phyloP scores from a whole-genome alignment of 2,329 filamentous ascomycete genomes.

The Aureobasidium namibiae region DNA sequence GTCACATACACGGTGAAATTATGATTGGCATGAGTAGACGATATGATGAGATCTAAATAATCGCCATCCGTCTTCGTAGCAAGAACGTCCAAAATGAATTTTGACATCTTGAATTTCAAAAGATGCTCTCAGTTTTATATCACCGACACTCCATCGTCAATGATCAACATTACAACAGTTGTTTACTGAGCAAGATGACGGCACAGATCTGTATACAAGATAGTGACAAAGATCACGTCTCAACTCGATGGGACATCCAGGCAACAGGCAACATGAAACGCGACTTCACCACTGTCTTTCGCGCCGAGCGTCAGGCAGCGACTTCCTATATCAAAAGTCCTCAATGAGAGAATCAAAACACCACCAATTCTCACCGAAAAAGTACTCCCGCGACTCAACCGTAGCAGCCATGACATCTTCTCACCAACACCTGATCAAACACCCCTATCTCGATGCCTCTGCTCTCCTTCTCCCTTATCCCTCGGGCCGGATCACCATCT shows the following conservation, averaged over 20 bases:
- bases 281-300: too few relatives aligned
- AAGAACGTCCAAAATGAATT: neutral
- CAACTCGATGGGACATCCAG: too few relatives aligned
- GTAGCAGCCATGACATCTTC: neutral
- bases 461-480: neutral
- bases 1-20: too few relatives aligned
- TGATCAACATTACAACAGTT: too few relatives aligned
- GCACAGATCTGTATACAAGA: too few relatives aligned
- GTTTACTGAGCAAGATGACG: too few relatives aligned
- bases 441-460: neutral
- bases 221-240: too few relatives aligned
- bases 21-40: neutral
- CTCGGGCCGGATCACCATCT: neutral
- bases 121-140: too few relatives aligned
- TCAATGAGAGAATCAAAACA: neutral
- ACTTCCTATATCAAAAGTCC: too few relatives aligned
- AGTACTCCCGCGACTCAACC: neutral
- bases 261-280: too few relatives aligned
- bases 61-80: neutral
- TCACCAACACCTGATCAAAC: neutral
- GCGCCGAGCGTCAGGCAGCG: too few relatives aligned
- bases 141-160: too few relatives aligned
- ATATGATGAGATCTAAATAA: accelerated
- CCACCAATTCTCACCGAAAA: neutral
- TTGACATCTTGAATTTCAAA: neutral